Base-by-base conservation (phyloP, 176 grass and related monocot genomes). In the Triticum timopheevii region DNA sequence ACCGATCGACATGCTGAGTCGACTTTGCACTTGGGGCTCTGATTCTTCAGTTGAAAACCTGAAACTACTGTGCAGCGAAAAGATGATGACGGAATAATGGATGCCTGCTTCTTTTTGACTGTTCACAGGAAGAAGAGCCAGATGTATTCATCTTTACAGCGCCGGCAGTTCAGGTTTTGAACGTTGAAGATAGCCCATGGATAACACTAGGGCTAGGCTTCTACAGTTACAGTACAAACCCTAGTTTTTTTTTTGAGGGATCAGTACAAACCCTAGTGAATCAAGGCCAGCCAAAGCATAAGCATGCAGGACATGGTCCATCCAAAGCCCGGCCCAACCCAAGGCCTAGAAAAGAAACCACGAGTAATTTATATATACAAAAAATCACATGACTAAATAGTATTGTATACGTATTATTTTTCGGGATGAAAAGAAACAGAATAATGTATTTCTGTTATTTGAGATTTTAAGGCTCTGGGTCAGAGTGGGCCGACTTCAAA, bases 1-100 rank as follows among this genome's bases (percentile, higher is more conserved):
- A 50, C 7, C 23, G 65, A 36, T 85, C 42, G 80, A 83, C 85
- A 80, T 44, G 81, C 69, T 76, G 81, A 76, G 89, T 80, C 89
- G 78, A 49, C 61, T 50, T 69, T 76, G 75, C 85, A 90, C 63
- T 86, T 35, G 50, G 54, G 54, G 82, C 67, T 69, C 50, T n/a
- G 63, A 86, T 90, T 90, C 83, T 86, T 45, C 13, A 34, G 78
- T n/a, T 81, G 49, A 77, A 89, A 85, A 76, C 10, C 16, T n/a
- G 47, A 75, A 25, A 68, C 45, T 44, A 23, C 65, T 72, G 78
- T 89, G 13, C 5, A 38, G 9, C 7, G 27, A 67, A 52, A 59
- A 31, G 44, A 85, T 34, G 36, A 15, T n/a, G 67, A 65, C 22
- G 65, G 45, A 49, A 56, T 73, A 36, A 33, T 64, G 23, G 59